A percentile compares a stretch with the other conserved stretches of the same genome.
phyloP scores from a whole-genome alignment of 2,329 filamentous ascomycete species.

The Aspergillus ustus region DNA sequence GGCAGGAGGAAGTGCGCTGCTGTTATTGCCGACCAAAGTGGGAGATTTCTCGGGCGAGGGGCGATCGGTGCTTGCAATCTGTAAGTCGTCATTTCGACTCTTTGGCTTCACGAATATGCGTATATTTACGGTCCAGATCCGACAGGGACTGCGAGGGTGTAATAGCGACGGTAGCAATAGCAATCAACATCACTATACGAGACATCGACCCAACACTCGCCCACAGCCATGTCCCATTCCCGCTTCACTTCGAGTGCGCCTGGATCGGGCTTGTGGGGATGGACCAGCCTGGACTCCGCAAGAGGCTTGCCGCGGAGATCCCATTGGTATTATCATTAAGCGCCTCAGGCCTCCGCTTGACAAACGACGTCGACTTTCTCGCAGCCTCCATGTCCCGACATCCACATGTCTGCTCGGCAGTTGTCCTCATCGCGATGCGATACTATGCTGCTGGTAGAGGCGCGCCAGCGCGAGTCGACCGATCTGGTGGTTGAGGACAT shows the following conservation, averaged over 20 bases:
- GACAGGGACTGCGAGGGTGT: conserved; percentile 29
- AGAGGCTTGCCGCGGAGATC: conserved; percentile 21
- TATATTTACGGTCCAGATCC: conserved; percentile 19
- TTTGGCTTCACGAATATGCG: background rate
- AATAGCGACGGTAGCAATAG: conserved; percentile 31
- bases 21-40: conserved; percentile 34
- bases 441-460: conserved; percentile 28
- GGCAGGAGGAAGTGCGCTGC: conserved; percentile 51
- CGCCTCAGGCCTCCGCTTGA: conserved; percentile 33
- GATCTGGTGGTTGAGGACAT: conserved; percentile 51
- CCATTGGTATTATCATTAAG: conserved; percentile 33
- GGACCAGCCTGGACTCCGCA: conserved; percentile 39
- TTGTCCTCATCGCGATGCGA: conserved; percentile 49
- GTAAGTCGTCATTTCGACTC: conserved; percentile 28
- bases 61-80: conserved; percentile 47
- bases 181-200: conserved; percentile 24
- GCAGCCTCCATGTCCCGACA: conserved; percentile 30
- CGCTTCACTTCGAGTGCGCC: conserved; percentile 19
- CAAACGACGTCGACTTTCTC: conserved; percentile 49
- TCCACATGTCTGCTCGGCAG: conserved; percentile 23
- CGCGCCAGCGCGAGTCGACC: conserved; percentile 27
- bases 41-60: conserved; percentile 31
- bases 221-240: background rate
- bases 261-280: conserved; percentile 51
- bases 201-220: background rate